These are phyloP conservation scores for Ceratobasidium theobromae DNA, from an alignment of 1,284 basidiomycete genomes.

Conservation along the genomic window DNA sequence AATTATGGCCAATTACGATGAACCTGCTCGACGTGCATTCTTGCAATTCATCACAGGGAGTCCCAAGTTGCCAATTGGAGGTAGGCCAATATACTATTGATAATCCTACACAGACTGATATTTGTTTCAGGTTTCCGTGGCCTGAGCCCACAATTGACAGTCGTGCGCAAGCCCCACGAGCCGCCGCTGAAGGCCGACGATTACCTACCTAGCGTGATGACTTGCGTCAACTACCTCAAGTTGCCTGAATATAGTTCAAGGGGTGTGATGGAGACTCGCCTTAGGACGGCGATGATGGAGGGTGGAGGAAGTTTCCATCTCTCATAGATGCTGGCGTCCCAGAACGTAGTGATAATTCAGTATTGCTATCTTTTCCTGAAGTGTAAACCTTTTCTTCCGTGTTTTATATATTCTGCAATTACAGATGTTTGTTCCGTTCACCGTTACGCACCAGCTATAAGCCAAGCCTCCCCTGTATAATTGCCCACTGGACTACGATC, in stretches of 20 bases:
- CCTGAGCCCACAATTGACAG: conserved; percentile 90
- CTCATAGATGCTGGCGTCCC: conserved; percentile 55
- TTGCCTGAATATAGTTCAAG: conserved; percentile 90
- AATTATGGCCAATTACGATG: conserved; percentile 82
- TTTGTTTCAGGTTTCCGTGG: conserved; percentile 80
- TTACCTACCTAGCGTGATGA: conserved; percentile 98
- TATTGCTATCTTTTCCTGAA: conserved; percentile 32
- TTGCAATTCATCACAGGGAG: conserved; percentile 98
- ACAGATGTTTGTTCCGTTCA: background rate
- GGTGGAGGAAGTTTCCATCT: conserved; percentile 94
- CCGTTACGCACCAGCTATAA: background rate
- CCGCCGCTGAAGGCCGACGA: conserved; percentile 87
- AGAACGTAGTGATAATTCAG: conserved; percentile 1
- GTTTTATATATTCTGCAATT: conserved; percentile 22
- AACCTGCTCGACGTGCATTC: conserved; percentile 76
- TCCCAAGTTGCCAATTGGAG: conserved; percentile 90
- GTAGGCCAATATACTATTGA: conserved; percentile 48
- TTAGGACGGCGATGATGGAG: conserved; percentile 81
- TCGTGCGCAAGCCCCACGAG: conserved; percentile 96
- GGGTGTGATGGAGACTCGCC: conserved; percentile 75
- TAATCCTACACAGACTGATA: background rate
- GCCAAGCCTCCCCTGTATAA: background rate
- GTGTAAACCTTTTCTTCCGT: conserved; percentile 27
- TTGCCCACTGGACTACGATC: background rate
- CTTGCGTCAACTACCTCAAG: conserved; percentile 96